Conservation (phyloP, 768 basidiomycete genomes). For the Suillus weaverae region DNA sequence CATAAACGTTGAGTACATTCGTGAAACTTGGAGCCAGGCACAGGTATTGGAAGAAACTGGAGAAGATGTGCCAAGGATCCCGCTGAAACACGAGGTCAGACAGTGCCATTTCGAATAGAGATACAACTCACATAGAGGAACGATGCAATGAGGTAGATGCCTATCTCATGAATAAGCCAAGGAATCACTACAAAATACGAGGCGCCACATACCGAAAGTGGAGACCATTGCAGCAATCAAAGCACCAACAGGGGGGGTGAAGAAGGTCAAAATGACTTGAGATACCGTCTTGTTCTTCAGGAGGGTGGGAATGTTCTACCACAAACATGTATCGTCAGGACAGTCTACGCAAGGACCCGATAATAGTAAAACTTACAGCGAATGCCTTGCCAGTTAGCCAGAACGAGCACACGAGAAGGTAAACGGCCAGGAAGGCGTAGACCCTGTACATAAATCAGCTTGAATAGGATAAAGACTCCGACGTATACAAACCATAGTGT, state of each 20-base stretch:
- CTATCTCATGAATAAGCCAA: constrained; percentile 30
- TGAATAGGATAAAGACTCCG: background rate
- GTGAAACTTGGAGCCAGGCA: constrained; percentile 91
- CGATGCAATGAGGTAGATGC: constrained; percentile 82
- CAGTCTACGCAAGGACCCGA: background rate
- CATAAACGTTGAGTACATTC: constrained; percentile 94
- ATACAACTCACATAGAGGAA: constrained; percentile 72
- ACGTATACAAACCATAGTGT: constrained; percentile 59
- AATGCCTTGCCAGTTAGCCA: constrained; percentile 83
- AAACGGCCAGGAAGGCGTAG: constrained; percentile 79
- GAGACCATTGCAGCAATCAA: constrained; percentile 86
- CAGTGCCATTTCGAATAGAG: constrained; percentile 1
- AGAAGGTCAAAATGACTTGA: constrained; percentile 58
- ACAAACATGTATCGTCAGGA: constrained; percentile 7
- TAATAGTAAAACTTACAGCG: constrained; percentile 42
- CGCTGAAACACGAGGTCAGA: constrained; percentile 47
- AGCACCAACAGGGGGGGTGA: constrained; percentile 75
- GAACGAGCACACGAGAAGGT: constrained; percentile 85
- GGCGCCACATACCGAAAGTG: constrained; percentile 64
- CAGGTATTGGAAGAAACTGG: constrained; percentile 89
- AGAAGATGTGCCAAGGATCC: constrained; percentile 98
- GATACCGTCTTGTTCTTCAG: constrained; percentile 49
- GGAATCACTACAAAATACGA: background rate
- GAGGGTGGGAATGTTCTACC: constrained; percentile 52
- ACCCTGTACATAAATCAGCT: constrained; percentile 50